Conservation (phyloP, 805 yeast genomes). For the Komagataella populi region DNA sequence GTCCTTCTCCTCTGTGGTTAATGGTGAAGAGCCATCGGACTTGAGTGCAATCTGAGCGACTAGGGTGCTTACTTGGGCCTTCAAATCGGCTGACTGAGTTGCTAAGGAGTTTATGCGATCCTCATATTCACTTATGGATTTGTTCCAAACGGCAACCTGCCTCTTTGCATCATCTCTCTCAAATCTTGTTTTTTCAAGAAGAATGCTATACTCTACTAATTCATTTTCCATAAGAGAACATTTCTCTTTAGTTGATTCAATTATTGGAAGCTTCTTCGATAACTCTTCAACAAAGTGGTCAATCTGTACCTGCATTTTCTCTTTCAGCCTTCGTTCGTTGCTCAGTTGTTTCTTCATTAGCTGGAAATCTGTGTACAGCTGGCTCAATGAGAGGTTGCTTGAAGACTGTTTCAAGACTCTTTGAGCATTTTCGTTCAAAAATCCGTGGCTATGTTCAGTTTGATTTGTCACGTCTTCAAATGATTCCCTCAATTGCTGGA, state of each 20-base stretch:
- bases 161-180: conserved; percentile 27
- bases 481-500: conserved; percentile 27
- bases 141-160: conserved; percentile 11
- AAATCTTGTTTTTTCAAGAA: conserved; percentile 37
- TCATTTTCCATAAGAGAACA: conserved; percentile 43
- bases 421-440: conserved; percentile 45
- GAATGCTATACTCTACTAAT: conserved; percentile 35
- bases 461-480: conserved; percentile 27
- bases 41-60: conserved; percentile 52
- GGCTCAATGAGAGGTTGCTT: conserved; percentile 46
- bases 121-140: conserved; percentile 26
- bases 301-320: conserved; percentile 55
- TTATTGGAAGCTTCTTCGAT: conserved; percentile 65
- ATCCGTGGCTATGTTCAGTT: conserved; percentile 7
- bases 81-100: conserved; percentile 55
- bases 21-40: conserved; percentile 41
- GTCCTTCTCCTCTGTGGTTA: conserved; percentile 51
- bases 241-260: conserved; percentile 51
- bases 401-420: conserved; percentile 27
- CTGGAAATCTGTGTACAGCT: conserved; percentile 51
- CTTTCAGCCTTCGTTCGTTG: conserved; percentile 60
- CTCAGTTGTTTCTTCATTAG: conserved; percentile 51
- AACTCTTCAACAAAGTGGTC: conserved; percentile 62
- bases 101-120: conserved; percentile 33
- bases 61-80: conserved; percentile 69